Percentiles rank a stretch among this genome's conserved stretches.
phyloP scores from a whole-genome alignment of 768 basidiomycete genomes.

The Trametes sanguinea region DNA sequence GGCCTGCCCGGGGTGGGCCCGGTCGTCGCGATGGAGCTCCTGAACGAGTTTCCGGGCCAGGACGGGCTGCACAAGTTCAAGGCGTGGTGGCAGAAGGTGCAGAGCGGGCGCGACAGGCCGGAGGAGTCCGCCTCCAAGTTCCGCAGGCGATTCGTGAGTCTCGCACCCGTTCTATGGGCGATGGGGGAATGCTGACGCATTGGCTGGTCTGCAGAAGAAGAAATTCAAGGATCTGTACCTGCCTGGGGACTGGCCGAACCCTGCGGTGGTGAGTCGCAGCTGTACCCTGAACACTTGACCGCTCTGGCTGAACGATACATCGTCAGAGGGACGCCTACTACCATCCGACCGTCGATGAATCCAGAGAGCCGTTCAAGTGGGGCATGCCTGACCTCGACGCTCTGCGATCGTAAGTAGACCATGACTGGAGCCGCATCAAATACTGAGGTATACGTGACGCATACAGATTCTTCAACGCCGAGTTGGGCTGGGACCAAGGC shows the following conservation, averaged over 20 bases:
- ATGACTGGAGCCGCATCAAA: no score
- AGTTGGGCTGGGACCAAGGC: conserved; percentile 76
- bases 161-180: conserved; percentile 10
- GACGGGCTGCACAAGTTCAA: conserved; percentile 85
- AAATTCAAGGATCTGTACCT: conserved; percentile 84
- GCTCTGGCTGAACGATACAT: background rate
- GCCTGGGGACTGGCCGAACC: conserved; percentile 85
- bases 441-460: no score
- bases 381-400: conserved; percentile 95
- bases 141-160: conserved; percentile 77
- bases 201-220: conserved; percentile 66
- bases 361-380: conserved; percentile 96
- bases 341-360: conserved; percentile 86
- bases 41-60: conserved; percentile 89
- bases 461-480: conserved; percentile 41
- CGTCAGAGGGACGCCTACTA: conserved; percentile 88
- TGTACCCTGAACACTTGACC: background rate
- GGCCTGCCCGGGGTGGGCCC: conserved; percentile 92
- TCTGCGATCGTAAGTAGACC: conserved; percentile 65
- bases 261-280: conserved; percentile 67
- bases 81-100: conserved; percentile 94
- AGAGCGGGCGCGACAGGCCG: conserved; percentile 82
- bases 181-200: background rate
- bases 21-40: conserved; percentile 92
- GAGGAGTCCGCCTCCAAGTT: conserved; percentile 76